Evolutionary conservation across 495 filamentous ascomycete genomes (phyloP).

Genomic region (Parachaetomium inaequale): DNA sequence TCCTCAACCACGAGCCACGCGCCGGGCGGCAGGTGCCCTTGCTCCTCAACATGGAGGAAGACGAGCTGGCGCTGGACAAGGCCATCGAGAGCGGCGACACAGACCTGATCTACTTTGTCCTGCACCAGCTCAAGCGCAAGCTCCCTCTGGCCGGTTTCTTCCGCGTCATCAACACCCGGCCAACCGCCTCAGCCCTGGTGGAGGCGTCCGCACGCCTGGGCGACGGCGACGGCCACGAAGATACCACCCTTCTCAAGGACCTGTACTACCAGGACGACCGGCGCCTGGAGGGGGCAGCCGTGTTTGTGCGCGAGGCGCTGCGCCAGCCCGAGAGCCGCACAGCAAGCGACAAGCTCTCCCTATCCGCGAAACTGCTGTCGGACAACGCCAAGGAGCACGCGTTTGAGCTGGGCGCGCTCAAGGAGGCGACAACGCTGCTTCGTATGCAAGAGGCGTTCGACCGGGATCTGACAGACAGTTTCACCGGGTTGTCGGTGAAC

Average conservation of each 20-base stretch:
- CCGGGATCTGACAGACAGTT: constrained; percentile 71
- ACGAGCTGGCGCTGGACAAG: constrained; percentile 92
- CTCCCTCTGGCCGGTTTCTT: constrained; percentile 89
- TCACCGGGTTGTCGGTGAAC: constrained; percentile 79
- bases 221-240: constrained; percentile 46
- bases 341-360: constrained; percentile 72
- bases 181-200: constrained; percentile 82
- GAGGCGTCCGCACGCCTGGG: constrained; percentile 65
- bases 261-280: constrained; percentile 98
- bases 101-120: constrained; percentile 84
- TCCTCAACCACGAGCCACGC: constrained; percentile 89
- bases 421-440: constrained; percentile 75
- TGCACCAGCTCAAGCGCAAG: constrained; percentile 85
- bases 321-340: constrained; percentile 58
- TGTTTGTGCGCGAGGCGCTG: constrained; percentile 79
- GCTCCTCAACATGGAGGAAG: constrained; percentile 93
- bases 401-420: constrained; percentile 69
- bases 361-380: constrained; percentile 73
- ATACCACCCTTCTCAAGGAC: constrained; percentile 84
- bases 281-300: constrained; percentile 79
- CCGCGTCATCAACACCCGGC: constrained; percentile 81
- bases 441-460: constrained; percentile 81
- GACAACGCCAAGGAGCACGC: constrained; percentile 74
- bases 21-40: constrained; percentile 93
- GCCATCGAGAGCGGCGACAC: constrained; percentile 94